Evolutionary conservation across 768 basidiomycete species (phyloP), one percentile per base, ranked within the genome.

Genomic region (Trametes meyenii): DNA sequence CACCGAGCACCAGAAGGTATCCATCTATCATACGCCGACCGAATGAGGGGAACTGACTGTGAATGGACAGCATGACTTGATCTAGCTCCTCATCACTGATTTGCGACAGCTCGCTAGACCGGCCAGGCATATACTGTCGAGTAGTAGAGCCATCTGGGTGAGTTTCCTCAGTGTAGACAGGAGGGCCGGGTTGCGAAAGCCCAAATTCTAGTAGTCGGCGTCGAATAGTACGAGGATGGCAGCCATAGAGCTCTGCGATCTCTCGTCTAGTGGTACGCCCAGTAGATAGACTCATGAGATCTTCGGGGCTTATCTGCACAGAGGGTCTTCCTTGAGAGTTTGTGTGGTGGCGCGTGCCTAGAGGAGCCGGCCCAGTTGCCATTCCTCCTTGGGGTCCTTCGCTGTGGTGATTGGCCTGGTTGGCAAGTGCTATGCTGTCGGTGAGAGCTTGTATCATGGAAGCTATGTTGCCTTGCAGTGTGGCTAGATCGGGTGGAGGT

Each of bases 31-130:
- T 71, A 13, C 43, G 43, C 1, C 43, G 29, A 5, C 55, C 55
- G 26, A 69, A 71, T 1, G 63, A 57, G 5, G 72, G 71, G 50
- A 75, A 75, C 17, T 55, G 50, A 7, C 67, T 35, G 14, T 67
- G 65, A 16, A 70, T 64, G 3, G 60, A 40, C 5, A 29, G 17
- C 1, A 73, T 55, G 10, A 65, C 40, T 5, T 6, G n/a, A 53
- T 75, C 72, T 2, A 75, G 59, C 35, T 73, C 70, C 0, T 67
- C 50, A 35, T 74, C 72, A 2, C 59, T 54, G 26, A 73, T 36
- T 38, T 51, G 50, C 3, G 50, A 51, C 2, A 51, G 50, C 3
- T 29, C 36, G 21, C 50, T 51, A 3, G 50, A 39, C 21, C 12
- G 6, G 5, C 50, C 50, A 1, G 36, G n/a, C 7, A 7, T 16